These are phyloP conservation scores for Lactifluus volemus DNA, from an alignment of 768 basidiomycete species.

Conservation along the genomic window DNA sequence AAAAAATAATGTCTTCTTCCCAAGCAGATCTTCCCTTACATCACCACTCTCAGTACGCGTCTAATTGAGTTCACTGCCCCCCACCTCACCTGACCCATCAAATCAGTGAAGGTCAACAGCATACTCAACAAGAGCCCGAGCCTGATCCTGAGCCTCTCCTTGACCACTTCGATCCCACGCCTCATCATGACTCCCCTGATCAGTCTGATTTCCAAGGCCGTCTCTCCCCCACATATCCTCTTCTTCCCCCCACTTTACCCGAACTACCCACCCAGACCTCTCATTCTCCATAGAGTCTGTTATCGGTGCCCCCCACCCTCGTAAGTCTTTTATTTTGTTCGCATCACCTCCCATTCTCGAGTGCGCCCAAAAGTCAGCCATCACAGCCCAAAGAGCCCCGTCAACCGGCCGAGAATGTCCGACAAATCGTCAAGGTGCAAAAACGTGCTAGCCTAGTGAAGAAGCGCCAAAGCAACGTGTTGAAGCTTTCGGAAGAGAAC, in stretches of 20 bases:
- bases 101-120: neutral
- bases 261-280: constrained; percentile 9
- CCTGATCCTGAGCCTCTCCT: neutral
- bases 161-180: neutral
- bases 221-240: neutral
- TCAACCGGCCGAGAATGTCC: neutral
- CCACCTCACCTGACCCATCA: constrained; percentile 4
- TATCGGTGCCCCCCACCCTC: neutral
- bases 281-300: constrained; percentile 13
- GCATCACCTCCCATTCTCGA: neutral
- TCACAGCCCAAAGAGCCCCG: neutral
- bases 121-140: neutral
- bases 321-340: constrained; percentile 3
- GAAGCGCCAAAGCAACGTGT: constrained; percentile 70
- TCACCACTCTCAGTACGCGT: constrained; percentile 8
- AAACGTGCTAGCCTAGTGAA: constrained; percentile 29
- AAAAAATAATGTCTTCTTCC: constrained; percentile 6
- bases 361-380: constrained; percentile 1
- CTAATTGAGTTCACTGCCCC: constrained; percentile 5
- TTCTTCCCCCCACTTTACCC: constrained; percentile 9
- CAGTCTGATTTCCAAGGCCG: neutral
- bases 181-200: neutral
- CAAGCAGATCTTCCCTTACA: constrained; percentile 9
- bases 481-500: constrained; percentile 71
- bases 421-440: constrained; percentile 21